A percentile compares a stretch with the other conserved stretches of the same genome.
phyloP scores from a whole-genome alignment of 1,139 yeast species.

The Pneumocystis sp. region DNA sequence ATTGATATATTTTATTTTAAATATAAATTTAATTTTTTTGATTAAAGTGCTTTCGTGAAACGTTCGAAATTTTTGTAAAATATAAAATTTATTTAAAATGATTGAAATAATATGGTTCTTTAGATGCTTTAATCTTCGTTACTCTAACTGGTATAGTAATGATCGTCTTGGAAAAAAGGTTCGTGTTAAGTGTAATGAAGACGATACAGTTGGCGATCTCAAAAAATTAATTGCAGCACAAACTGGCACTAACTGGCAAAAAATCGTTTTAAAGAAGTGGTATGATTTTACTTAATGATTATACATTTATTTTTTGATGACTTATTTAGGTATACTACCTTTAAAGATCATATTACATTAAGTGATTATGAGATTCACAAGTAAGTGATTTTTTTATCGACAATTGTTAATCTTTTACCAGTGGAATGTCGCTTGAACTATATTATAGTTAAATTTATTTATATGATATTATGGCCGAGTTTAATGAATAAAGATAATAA shows the following conservation, averaged over 20 bases:
- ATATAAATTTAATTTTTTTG: neutral
- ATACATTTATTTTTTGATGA: neutral
- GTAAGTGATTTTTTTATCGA: neutral
- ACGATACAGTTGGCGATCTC: constrained; percentile 83
- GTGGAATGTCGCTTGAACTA: neutral
- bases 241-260: constrained; percentile 54
- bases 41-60: neutral
- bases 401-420: neutral
- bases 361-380: constrained; percentile 90
- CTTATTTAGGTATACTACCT: constrained; percentile 43
- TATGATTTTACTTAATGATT: constrained; percentile 3
- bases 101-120: constrained; percentile 28
- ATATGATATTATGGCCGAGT: neutral
- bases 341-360: constrained; percentile 75
- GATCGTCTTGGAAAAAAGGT: constrained; percentile 71
- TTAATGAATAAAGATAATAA: neutral
- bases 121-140: neutral
- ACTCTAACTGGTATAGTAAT: constrained; percentile 6
- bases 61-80: neutral
- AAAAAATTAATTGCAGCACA: constrained; percentile 73
- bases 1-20: neutral
- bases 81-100: constrained; percentile 17
- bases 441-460: neutral
- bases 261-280: constrained; percentile 51
- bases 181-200: constrained; percentile 43